These are phyloP conservation scores for Neurospora sp. DNA, from an alignment of 495 filamentous ascomycete species.

Conservation along the genomic window DNA sequence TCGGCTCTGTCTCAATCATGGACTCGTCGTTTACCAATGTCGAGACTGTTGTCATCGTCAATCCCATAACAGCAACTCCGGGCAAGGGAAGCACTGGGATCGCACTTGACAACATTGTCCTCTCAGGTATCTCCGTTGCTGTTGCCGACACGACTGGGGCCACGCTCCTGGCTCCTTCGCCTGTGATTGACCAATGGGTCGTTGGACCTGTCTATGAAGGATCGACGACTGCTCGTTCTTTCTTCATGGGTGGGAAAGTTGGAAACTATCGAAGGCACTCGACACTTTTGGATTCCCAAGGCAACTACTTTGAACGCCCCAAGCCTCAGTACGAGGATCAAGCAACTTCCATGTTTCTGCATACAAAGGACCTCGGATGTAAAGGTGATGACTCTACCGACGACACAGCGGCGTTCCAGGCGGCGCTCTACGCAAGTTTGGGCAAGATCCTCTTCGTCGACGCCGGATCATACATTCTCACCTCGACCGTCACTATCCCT, in stretches of 20 bases:
- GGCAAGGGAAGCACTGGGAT: constrained; percentile 51
- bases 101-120: constrained; percentile 63
- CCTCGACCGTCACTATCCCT: constrained; percentile 34
- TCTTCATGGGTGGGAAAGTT: constrained; percentile 51
- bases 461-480: constrained; percentile 27
- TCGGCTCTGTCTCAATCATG: constrained; percentile 60
- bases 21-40: constrained; percentile 59
- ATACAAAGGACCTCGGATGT: constrained; percentile 2
- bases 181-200: constrained; percentile 2
- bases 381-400: not conserved
- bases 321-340: constrained; percentile 53
- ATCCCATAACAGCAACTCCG: constrained; percentile 44
- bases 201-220: constrained; percentile 2
- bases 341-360: constrained; percentile 9
- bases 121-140: constrained; percentile 39
- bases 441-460: constrained; percentile 21
- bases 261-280: constrained; percentile 40
- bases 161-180: constrained; percentile 26
- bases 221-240: constrained; percentile 52
- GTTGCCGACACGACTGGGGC: constrained; percentile 40
- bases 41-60: constrained; percentile 49
- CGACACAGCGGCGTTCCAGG: not conserved
- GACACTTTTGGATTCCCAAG: constrained; percentile 18
- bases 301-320: constrained; percentile 49
- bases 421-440: not conserved